Evolutionary conservation across 1,284 basidiomycete species (phyloP), one percentile per base, ranked within the genome.

Genomic region (Trametes polyzona): DNA sequence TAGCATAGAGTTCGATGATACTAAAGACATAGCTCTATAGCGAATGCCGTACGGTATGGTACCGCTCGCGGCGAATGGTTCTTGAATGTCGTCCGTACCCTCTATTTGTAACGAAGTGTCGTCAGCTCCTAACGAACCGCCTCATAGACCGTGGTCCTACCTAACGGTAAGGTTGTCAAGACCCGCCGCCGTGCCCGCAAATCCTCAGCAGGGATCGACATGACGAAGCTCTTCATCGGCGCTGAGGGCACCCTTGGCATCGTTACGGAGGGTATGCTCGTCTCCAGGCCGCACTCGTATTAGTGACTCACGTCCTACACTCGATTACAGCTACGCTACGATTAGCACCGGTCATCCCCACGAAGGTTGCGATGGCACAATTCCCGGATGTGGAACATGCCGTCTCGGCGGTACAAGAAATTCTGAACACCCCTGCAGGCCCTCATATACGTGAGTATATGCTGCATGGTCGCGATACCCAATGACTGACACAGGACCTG

Each of bases 291-390:
- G 23, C 26, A 32, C 5, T 46, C 14, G 8, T 37, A 30, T 37
- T 57, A 23, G 24, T 46, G 40, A 43, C 11, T 40, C 74, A 2
- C 32, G 70, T 24, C 14, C 70, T 23, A 84, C n/a, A n/a, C n/a
- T n/a, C n/a, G n/a, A n/a, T n/a, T n/a, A n/a, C n/a, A n/a, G 93
- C 86, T 0, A 95, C 93, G 0, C 72, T 96, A 16, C 83, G 92
- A 33, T 80, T 96, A 11, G 83, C 91, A 0, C 93, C 94, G 3
- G 70, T 84, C 0, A 72, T 92, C 24, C 93, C 91, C 2, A 92
- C 87, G 1, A 84, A 83, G 58, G 88, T 90, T 19, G 86, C 86
- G 0, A 83, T 89, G 78, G 87, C 83, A 6, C 87, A 88, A 63
- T 90, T 89, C 69, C 81, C 83, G 1, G 73, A 83, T 58, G 84